Conservation (phyloP, 805 yeast species). For the Candida maesae region DNA sequence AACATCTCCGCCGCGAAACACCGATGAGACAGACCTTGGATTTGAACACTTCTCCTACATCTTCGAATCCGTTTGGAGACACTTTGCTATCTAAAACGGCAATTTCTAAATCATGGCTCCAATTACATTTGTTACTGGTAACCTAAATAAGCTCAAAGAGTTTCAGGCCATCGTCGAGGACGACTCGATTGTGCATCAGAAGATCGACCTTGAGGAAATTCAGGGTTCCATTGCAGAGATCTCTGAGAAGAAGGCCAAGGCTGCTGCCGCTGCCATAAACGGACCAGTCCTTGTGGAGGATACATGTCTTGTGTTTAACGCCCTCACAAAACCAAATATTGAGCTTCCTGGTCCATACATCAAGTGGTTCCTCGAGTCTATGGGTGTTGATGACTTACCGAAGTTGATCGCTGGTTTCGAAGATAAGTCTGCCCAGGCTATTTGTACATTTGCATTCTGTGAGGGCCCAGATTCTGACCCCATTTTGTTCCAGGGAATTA, state of each 20-base stretch:
- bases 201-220: constrained; percentile 81
- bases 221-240: constrained; percentile 87
- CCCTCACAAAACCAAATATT: constrained; percentile 50
- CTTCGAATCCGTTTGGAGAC: background rate
- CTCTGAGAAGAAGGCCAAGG: constrained; percentile 70
- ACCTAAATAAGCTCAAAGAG: constrained; percentile 81
- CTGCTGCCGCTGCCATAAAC: constrained; percentile 57
- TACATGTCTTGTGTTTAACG: constrained; percentile 82
- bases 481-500: constrained; percentile 78
- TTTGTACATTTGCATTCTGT: constrained; percentile 90
- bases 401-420: constrained; percentile 78
- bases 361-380: constrained; percentile 81
- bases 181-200: constrained; percentile 50
- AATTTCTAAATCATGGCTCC: constrained; percentile 10
- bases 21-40: constrained; percentile 4
- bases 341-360: constrained; percentile 91
- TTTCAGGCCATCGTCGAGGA: constrained; percentile 69
- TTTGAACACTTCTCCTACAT: background rate
- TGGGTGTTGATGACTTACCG: constrained; percentile 76
- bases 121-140: constrained; percentile 81
- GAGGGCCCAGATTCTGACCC: constrained; percentile 74
- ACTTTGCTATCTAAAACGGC: background rate
- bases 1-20: constrained; percentile 10
- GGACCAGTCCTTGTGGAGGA: constrained; percentile 96
- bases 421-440: constrained; percentile 80